These are phyloP conservation scores for Saturnispora serradocipensis DNA, from an alignment of 805 yeast species.

Conservation along the genomic window DNA sequence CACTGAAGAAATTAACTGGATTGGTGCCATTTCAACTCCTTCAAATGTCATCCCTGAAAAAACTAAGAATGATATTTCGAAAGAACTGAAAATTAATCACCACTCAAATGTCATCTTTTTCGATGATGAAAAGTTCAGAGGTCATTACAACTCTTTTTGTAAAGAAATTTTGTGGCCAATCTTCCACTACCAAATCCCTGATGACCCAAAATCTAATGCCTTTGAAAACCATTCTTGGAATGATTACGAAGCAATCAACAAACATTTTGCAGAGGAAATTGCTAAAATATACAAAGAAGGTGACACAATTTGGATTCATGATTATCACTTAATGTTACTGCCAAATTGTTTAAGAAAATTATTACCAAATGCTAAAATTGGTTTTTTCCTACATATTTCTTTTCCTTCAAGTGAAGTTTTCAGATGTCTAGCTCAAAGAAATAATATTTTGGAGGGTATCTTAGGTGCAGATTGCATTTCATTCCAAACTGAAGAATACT, in stretches of 20 bases:
- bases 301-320: constrained; percentile 88
- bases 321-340: constrained; percentile 80
- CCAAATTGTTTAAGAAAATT: constrained; percentile 73
- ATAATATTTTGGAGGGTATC: constrained; percentile 66
- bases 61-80: constrained; percentile 46
- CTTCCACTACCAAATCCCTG: constrained; percentile 87
- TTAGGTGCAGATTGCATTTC: constrained; percentile 82
- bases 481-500: constrained; percentile 89
- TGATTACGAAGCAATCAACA: constrained; percentile 68
- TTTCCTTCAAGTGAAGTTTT: constrained; percentile 95
- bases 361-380: constrained; percentile 78
- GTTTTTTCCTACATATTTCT: constrained; percentile 86
- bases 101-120: constrained; percentile 60
- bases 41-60: constrained; percentile 64
- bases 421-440: constrained; percentile 85
- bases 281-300: constrained; percentile 59
- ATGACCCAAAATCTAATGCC: constrained; percentile 85
- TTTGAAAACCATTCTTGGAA: constrained; percentile 95
- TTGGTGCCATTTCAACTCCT: constrained; percentile 90
- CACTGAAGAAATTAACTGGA: constrained; percentile 46
- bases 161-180: constrained; percentile 97
- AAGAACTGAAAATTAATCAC: constrained; percentile 38
- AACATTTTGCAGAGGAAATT: constrained; percentile 68
- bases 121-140: constrained; percentile 72
- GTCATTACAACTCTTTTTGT: constrained; percentile 86